phyloP scores from a whole-genome alignment of 176 grass and related monocot genomes.

The Zoysia pacifica region DNA sequence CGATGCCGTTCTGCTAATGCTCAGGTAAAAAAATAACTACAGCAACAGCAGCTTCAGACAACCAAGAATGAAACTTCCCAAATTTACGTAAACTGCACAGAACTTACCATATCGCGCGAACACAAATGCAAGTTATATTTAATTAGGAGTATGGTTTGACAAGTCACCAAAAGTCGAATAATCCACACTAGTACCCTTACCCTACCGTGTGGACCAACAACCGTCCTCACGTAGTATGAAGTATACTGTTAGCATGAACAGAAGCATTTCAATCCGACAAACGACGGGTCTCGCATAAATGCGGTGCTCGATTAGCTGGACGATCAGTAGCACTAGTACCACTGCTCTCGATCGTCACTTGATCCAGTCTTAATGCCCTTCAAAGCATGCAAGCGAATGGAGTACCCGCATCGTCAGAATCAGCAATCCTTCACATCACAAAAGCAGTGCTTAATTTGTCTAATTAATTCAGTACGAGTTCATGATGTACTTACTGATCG shows the following conservation, averaged over 20 bases:
- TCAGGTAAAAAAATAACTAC: not conserved
- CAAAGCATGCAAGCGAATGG: not conserved
- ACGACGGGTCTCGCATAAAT: slow-evolving; percentile 5
- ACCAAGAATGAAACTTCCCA: no score
- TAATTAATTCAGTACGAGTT: not conserved
- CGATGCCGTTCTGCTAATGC: not conserved
- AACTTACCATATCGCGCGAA: no score
- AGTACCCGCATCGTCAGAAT: not conserved
- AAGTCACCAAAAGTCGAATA: no score
- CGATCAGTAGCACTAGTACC: not conserved
- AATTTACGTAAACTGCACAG: no score
- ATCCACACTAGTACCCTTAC: no score
- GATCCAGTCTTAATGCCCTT: not conserved
- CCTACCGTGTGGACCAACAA: no score
- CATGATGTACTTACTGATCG: no score
- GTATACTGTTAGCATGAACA: not conserved
- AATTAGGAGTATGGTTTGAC: no score
- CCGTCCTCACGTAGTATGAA: no score
- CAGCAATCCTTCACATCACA: not conserved
- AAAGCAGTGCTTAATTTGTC: not conserved
- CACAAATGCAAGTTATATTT: no score
- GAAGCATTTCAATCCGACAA: not conserved
- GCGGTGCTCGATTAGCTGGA: not conserved
- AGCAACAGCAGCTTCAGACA: not conserved
- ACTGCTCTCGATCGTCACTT: not conserved